A percentile compares a stretch with the other conserved stretches of the same genome.
phyloP scores from a whole-genome alignment of 495 filamentous ascomycete genomes.

The Penicillium alfredii region DNA sequence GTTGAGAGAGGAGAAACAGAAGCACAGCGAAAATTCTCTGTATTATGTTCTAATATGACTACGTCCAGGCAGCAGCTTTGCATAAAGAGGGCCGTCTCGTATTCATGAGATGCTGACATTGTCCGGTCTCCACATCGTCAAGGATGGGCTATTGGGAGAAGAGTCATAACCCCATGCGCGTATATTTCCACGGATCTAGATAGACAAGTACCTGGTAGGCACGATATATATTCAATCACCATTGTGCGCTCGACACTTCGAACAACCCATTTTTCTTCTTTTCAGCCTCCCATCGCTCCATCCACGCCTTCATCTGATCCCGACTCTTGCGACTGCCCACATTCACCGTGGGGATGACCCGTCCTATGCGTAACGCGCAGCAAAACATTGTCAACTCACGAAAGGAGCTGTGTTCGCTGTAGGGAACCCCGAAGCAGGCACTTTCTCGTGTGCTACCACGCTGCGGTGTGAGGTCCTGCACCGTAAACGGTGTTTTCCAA shows the following conservation, averaged over 20 bases:
- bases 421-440: constrained; percentile 85
- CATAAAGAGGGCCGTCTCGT: too few relatives aligned
- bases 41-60: too few relatives aligned
- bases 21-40: too few relatives aligned
- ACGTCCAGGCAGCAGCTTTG: too few relatives aligned
- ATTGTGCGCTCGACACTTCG: constrained; percentile 18
- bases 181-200: too few relatives aligned
- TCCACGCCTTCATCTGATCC: constrained; percentile 85
- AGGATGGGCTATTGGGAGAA: too few relatives aligned
- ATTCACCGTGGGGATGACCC: constrained; percentile 91
- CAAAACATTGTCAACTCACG: constrained; percentile 90
- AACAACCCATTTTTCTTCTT: constrained; percentile 75
- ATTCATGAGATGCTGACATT: too few relatives aligned
- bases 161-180: too few relatives aligned
- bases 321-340: constrained; percentile 66
- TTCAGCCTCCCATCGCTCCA: constrained; percentile 81
- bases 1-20: too few relatives aligned
- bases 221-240: too few relatives aligned
- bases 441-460: constrained; percentile 70
- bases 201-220: too few relatives aligned
- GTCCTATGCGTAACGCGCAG: constrained; percentile 78
- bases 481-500: constrained; percentile 66
- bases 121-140: too few relatives aligned
- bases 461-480: constrained; percentile 64
- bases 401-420: constrained; percentile 92